Evolutionary conservation across 1,139 yeast species (phyloP), one percentile per base, ranked within the genome.

Genomic region (Magnusiomyces sp.): DNA sequence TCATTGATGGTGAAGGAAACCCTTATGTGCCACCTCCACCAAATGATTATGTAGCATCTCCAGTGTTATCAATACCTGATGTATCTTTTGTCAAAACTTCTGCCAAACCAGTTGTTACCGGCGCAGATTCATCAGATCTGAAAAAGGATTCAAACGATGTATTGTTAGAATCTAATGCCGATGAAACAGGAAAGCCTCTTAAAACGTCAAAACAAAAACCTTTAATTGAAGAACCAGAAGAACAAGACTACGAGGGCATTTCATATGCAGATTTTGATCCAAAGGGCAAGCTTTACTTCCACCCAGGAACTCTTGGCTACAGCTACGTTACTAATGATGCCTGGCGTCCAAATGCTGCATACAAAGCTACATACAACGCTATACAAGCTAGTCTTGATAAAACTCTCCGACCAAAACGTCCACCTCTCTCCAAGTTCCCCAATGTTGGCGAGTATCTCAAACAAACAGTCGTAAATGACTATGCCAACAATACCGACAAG

Each of bases 391-490:
- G 13, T 2, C 19, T 34, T 19, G 9, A 10, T 3, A 38, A 42
- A n/a, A 13, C 3, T 13, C 39, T 31, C 10, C 46, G 46, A 11
- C 40, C 46, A 17, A 20, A 20, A 20, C 40, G 38, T 3, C 46
- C 40, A 6, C 40, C 40, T 2, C 2, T 43, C 3, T 9, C 5
- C 38, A 40, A 27, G 2, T 43, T 33, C 33, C 46, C 46, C 16
- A 43, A 34, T 23, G 27, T 32, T 11, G 48, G 47, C 14, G 49
- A 47, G 14, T 57, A 54, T 46, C 47, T 59, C 16, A 53, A 57
- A 45, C 63, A 59, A 43, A 53, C 59, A 10, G 33, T 59, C 17
- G 57, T 54, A 29, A 58, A 59, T 4, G 63, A 60, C 46, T 59
- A 56, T 34, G 62, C 62, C 7, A 40, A 54, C 11, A 55, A 55